A percentile compares a stretch with the other conserved stretches of the same genome.
These are phyloP conservation scores for Eruca vesicaria DNA, from an alignment of 441 rosid genomes.

Conservation along the genomic window DNA sequence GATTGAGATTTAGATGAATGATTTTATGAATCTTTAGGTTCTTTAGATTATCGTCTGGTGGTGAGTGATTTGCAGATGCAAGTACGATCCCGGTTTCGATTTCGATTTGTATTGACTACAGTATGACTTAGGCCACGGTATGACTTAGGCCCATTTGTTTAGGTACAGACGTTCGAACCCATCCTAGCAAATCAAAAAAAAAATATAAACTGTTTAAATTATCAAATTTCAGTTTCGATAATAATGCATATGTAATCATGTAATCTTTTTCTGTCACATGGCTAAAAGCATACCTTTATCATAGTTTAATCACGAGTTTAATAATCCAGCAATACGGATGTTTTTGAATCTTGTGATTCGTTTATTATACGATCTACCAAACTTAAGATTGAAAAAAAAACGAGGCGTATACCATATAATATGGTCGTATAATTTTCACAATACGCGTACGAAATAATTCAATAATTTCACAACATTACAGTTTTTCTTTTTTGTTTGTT, in stretches of 20 bases:
- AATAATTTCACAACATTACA: not conserved
- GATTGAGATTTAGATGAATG: not conserved
- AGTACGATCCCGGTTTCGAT: too few species aligned
- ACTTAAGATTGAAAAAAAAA: not conserved
- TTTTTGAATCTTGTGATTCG: conserved; percentile 5
- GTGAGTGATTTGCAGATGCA: too few species aligned
- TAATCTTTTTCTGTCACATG: conserved; percentile 6
- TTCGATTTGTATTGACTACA: too few species aligned
- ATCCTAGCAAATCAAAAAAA: too few species aligned
- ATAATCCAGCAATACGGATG: conserved; percentile 7
- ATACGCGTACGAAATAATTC: not conserved
- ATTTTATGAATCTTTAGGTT: not conserved
- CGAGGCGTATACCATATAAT: not conserved
- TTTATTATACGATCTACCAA: conserved; percentile 2
- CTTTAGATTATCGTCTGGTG: too few species aligned
- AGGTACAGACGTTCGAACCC: too few species aligned
- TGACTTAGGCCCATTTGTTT: too few species aligned
- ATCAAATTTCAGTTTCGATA: not conserved
- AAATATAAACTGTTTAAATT: not conserved
- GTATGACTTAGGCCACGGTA: too few species aligned
- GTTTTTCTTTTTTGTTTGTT: not conserved
- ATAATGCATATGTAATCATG: not conserved
- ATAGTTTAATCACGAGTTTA: conserved; percentile 1
- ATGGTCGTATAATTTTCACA: not conserved
- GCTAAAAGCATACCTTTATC: not conserved